phyloP scores from a whole-genome alignment of 2,329 filamentous ascomycete species.

The Diaporthe batatas region DNA sequence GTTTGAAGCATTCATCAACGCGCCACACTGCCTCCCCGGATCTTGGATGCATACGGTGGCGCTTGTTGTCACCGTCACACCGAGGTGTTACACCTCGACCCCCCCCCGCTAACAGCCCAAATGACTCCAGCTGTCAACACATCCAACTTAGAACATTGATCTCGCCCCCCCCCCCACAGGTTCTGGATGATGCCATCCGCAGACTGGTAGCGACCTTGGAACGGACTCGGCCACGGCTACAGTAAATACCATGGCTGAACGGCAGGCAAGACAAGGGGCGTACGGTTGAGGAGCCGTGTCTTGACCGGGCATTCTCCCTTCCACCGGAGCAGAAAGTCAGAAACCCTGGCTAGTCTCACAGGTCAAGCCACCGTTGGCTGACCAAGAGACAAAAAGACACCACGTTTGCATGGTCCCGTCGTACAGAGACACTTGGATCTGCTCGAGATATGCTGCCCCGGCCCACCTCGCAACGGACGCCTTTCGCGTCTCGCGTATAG shows the following conservation, averaged over 20 bases:
- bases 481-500: slow-evolving; percentile 12
- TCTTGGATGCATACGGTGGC: slow-evolving; percentile 6
- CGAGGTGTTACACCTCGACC: background rate
- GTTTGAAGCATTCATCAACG: background rate
- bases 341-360: slow-evolving; percentile 24
- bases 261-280: slow-evolving; percentile 9
- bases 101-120: too few relatives aligned
- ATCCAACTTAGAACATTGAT: background rate
- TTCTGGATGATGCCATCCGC: too few relatives aligned
- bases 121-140: slow-evolving; percentile 8
- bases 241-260: slow-evolving; percentile 4
- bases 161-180: too few relatives aligned
- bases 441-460: slow-evolving; percentile 35
- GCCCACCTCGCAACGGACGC: slow-evolving; percentile 1
- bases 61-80: slow-evolving; percentile 18
- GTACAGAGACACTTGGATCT: slow-evolving; percentile 42
- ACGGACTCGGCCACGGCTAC: background rate
- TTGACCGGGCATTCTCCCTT: slow-evolving; percentile 9
- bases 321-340: background rate
- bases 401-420: slow-evolving; percentile 41
- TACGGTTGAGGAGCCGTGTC: background rate
- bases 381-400: slow-evolving; percentile 38
- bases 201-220: background rate
- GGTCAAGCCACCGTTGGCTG: slow-evolving; percentile 46
- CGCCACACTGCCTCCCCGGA: background rate